Base-by-base conservation (phyloP, 2,329 filamentous ascomycete species). In the Dactylellina cionopaga region DNA sequence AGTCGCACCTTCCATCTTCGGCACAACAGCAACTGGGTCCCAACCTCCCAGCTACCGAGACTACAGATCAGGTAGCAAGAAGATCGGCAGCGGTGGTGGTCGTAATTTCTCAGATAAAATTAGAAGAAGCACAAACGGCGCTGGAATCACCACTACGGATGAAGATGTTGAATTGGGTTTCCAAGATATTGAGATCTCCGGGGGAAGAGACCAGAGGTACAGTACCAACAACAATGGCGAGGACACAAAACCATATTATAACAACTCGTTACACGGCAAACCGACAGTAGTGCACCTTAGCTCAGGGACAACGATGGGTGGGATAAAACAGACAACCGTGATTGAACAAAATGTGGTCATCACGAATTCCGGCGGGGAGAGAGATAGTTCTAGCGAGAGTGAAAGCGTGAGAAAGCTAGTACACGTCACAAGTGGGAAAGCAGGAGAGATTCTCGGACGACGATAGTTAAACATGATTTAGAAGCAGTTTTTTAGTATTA, bases 301-400 rank as follows among this genome's bases (percentile, higher is more conserved):
- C 3, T 44, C 56, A 2, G 66, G 66, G 3, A 63, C 56, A 7
- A 25, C 49, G 5, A 64, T 72, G 68, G 59, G 58, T 1, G 66
- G 68, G 5, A 72, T 65, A 24, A 72, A 72, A 24, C 66, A 72
- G 37, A 72, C 66, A 2, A 64, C 66, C 1, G 66, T 72, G 24
- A 65, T 72, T 25, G 66, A 72, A 17, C 66, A 72, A 31, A 72
- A 62, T 22, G 43, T 72, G n/a, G 39, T 54, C 11, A 65, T 56
- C 6, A 60, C 35, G 0, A 41, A 19, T 11, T 27, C 24, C 5
- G 60, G 47, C 3, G 35, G 43, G 24, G 60, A 47, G 19, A 59
- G 66, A 22, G 66, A 72, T 55, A 72, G 68, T 22, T 22, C 51
- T 5, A 65, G 68, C 17, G 68, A 72, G 11, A 72, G 44, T 11